Conservation (phyloP, 225 moss, liverwort and hornwort genomes). For the Rhytidiadelphus loreus region DNA sequence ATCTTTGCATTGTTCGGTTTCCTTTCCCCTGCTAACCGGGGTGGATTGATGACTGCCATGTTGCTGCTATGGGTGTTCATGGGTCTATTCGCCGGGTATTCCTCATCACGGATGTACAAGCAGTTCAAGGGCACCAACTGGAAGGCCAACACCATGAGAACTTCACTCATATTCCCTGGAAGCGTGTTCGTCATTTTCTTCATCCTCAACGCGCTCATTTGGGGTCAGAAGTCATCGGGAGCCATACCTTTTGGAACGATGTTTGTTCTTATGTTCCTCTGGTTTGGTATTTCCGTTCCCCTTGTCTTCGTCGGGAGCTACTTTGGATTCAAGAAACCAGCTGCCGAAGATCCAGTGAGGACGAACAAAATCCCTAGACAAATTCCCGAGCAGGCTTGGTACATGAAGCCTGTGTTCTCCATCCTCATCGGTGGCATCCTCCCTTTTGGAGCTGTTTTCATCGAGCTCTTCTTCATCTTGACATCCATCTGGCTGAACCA, state of each 20-base stretch:
- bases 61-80: conserved; percentile 92
- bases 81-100: conserved; percentile 82
- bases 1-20: conserved; percentile 85
- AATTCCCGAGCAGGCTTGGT: conserved; percentile 94
- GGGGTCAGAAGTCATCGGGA: conserved; percentile 93
- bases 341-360: conserved; percentile 76
- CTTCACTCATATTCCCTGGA: conserved; percentile 74
- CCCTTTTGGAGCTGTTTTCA: conserved; percentile 94
- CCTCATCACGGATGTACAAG: conserved; percentile 81
- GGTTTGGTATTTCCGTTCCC: conserved; percentile 93
- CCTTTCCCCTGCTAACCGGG: conserved; percentile 81
- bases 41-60: conserved; percentile 96
- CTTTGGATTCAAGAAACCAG: conserved; percentile 80
- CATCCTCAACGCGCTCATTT: conserved; percentile 74
- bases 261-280: conserved; percentile 85
- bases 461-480: conserved; percentile 88
- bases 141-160: conserved; percentile 82
- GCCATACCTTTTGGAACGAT: conserved; percentile 92
- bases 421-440: conserved; percentile 89
- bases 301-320: conserved; percentile 86
- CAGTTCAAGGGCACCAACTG: conserved; percentile 84
- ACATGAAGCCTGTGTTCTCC: conserved; percentile 81
- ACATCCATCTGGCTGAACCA: conserved; percentile 98
- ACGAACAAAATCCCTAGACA: conserved; percentile 97
- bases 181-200: conserved; percentile 72